Conservation (phyloP, 2,329 filamentous ascomycete species). For the Stenocarpella maydis region DNA sequence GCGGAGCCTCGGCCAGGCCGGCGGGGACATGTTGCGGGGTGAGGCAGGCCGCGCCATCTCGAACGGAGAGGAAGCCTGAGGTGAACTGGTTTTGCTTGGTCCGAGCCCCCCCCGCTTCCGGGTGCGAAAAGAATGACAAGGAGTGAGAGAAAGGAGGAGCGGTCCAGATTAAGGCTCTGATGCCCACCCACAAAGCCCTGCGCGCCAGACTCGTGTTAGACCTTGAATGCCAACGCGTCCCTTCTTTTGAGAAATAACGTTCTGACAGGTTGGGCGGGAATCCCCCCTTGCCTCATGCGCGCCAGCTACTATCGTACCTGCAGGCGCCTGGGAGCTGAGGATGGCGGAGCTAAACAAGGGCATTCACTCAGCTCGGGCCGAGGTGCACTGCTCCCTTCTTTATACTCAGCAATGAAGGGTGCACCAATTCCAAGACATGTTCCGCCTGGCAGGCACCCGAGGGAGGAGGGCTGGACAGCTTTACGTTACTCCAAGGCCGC, state of each 20-base stretch:
- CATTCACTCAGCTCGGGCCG: background rate
- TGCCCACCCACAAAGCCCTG: background rate
- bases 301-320: background rate
- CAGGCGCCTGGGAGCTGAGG: background rate
- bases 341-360: background rate
- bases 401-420: background rate
- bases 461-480: no score
- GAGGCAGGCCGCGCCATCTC: conserved; percentile 26
- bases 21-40: conserved; percentile 20
- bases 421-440: conserved; percentile 15
- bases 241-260: conserved; percentile 1
- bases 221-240: background rate
- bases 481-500: background rate
- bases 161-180: conserved; percentile 7
- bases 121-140: background rate
- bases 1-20: conserved; percentile 19
- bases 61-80: background rate
- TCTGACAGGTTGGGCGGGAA: background rate
- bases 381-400: conserved; percentile 4
- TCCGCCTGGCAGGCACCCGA: background rate
- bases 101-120: conserved; percentile 4
- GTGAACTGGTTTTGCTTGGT: background rate
- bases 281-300: conserved; percentile 3
- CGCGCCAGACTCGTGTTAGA: background rate
- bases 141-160: background rate